A percentile compares a stretch with the other conserved stretches of the same genome.
Conservation (phyloP, 305 asterid species). For the Caryopteris hybrid region DNA sequence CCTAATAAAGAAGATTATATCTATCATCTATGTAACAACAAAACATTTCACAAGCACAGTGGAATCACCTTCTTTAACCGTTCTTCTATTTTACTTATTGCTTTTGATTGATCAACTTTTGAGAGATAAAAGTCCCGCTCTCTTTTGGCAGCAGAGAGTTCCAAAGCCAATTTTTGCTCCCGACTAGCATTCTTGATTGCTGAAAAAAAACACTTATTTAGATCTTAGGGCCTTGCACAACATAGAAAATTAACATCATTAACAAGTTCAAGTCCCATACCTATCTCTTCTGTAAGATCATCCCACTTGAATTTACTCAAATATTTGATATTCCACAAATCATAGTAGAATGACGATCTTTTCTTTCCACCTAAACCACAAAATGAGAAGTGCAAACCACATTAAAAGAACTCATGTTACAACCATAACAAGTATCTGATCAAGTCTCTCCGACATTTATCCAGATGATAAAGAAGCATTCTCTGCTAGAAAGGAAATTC, state of each 20-base stretch:
- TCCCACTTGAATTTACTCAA: slow-evolving; percentile 97
- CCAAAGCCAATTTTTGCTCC: slow-evolving; percentile 72
- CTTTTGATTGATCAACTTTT: slow-evolving; percentile 67
- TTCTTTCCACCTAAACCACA: slow-evolving; percentile 75
- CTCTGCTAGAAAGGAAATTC: background rate
- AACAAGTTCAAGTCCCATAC: slow-evolving; percentile 24
- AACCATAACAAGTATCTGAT: background rate
- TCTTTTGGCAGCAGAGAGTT: slow-evolving; percentile 71
- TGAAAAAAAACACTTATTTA: slow-evolving; percentile 24
- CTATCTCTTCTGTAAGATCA: slow-evolving; percentile 82
- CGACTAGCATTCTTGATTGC: slow-evolving; percentile 67
- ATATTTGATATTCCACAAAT: slow-evolving; percentile 92
- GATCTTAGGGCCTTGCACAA: background rate
- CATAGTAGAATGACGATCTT: slow-evolving; percentile 77
- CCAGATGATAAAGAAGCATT: background rate
- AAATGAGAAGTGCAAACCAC: slow-evolving; percentile 5
- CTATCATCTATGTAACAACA: background rate
- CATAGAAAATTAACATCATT: background rate
- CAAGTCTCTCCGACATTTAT: background rate
- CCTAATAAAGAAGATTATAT: too few relatives aligned
- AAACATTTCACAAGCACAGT: background rate
- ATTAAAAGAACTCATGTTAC: background rate
- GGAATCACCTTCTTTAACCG: slow-evolving; percentile 68
- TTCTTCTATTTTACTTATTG: slow-evolving; percentile 56
- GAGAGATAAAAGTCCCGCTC: slow-evolving; percentile 82